Evolutionary conservation across 345 rosid species (phyloP).

Genomic region (Limnanthes douglasii): DNA sequence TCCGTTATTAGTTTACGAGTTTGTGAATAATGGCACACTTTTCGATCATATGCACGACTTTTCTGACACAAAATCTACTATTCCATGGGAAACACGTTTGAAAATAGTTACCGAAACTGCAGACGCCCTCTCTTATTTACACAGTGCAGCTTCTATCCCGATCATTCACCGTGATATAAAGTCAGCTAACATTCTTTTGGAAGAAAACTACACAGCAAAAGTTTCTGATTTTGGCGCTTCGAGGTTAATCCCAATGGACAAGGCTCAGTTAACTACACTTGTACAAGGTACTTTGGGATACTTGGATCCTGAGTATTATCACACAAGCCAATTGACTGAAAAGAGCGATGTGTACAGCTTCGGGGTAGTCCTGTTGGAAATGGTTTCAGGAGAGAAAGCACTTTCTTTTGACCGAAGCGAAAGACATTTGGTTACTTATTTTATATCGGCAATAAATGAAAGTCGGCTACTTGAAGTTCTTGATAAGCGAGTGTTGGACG

Average conservation of each 20-base stretch:
- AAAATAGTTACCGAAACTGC: conserved; percentile 18
- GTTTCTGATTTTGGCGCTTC: conserved; percentile 42
- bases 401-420: conserved; percentile 9
- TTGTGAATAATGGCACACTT: conserved; percentile 25
- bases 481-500: conserved; percentile 11
- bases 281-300: conserved; percentile 17
- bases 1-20: conserved; percentile 31
- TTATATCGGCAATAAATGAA: conserved; percentile 12
- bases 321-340: conserved; percentile 15
- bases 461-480: conserved; percentile 13
- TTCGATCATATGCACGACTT: conserved; percentile 18
- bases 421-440: conserved; percentile 17
- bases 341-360: conserved; percentile 20
- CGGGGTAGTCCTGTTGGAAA: conserved; percentile 25
- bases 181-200: conserved; percentile 24
- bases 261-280: conserved; percentile 23
- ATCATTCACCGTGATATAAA: conserved; percentile 31
- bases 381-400: conserved; percentile 22
- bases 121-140: conserved; percentile 22
- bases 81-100: conserved; percentile 27
- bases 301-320: conserved; percentile 17
- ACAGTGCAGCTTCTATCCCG: conserved; percentile 22
- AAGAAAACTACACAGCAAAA: conserved; percentile 20
- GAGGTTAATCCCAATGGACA: conserved; percentile 21
- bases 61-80: conserved; percentile 1